Evolutionary conservation across 129 eudicot genomes (phyloP), one percentile per base, ranked within the genome.

Genomic region (Kitagawia praeruptora): DNA sequence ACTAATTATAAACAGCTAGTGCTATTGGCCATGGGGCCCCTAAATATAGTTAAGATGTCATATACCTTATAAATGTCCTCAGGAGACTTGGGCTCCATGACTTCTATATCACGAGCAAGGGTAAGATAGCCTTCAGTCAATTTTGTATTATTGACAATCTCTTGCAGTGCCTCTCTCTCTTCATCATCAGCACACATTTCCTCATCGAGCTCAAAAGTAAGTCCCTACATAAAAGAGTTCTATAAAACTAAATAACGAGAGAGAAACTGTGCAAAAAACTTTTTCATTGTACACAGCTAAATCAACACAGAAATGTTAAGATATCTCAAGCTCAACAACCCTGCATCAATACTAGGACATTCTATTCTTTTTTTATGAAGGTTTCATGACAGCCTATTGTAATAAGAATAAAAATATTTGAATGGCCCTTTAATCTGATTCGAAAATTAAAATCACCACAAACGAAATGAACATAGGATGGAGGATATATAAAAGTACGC

Each of bases 101-200:
- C 99, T 87, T 96, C 99, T 61, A 96, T 92, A 86, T 96, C 99
- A 75, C 98, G 95, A 75, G 99, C 99, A 89, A 96, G 99, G 38
- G 97, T 89, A 74, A 96, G 94, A 86, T 83, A 96, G 73, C 99
- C 99, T 88, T 92, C 99, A 84, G 91, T 92, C 73, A 96, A 74
- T 81, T 90, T 92, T 38, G 91, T 81, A 84, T 92, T 96, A 66
- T 89, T 90, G 78, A 92, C 84, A n/a, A 96, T 87, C 25, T 92
- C 98, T 81, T 96, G 98, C 87, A 92, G 79, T 51, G 86, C 84
- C 76, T 92, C 97, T 81, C 97, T 87, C 25, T 89, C 98, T 27
- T 90, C 95, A 53, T 92, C 92, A 78, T 90, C 98, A 5, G 81
- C 83, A 84, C 91, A 87, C 90, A 96, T 89, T 28, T 88, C 89